phyloP scores from a whole-genome alignment of 805 yeast genomes.

The Ogataea chonburiensis region DNA sequence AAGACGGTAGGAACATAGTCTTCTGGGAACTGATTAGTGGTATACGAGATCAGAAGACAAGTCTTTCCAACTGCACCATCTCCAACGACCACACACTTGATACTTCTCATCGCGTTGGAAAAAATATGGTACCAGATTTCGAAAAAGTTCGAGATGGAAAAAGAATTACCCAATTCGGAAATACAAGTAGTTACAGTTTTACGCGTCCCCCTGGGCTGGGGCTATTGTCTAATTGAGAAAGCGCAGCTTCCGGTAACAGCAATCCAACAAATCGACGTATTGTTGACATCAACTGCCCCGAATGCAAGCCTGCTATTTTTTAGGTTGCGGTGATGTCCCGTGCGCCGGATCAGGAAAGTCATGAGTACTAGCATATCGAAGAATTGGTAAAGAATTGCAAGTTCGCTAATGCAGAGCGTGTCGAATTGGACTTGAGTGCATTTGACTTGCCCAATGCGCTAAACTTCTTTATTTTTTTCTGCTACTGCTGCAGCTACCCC shows the following conservation, averaged over 20 bases:
- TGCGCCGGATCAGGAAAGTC: slow-evolving; percentile 2
- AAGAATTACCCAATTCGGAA: slow-evolving; percentile 12
- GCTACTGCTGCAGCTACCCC: slow-evolving; percentile 8
- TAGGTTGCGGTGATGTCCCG: neutral
- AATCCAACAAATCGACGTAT: too few relatives aligned
- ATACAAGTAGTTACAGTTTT: neutral
- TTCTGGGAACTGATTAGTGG: slow-evolving; percentile 89
- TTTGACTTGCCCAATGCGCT: slow-evolving; percentile 3
- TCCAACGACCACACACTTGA: slow-evolving; percentile 91
- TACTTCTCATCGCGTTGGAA: slow-evolving; percentile 29
- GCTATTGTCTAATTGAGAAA: too few relatives aligned
- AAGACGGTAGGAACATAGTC: slow-evolving; percentile 95
- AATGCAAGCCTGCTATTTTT: neutral
- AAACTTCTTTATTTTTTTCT: slow-evolving; percentile 1
- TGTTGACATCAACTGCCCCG: too few relatives aligned
- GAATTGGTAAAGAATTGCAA: slow-evolving; percentile 2
- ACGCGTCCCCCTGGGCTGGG: slow-evolving; percentile 1
- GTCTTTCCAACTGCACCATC: slow-evolving; percentile 97
- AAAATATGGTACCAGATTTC: neutral
- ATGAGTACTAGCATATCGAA: neutral
- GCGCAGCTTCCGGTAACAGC: neutral
- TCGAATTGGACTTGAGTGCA: too few relatives aligned
- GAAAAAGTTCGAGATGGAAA: slow-evolving; percentile 6
- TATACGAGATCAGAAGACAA: slow-evolving; percentile 81
- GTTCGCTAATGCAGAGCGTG: slow-evolving; percentile 6